Conservation (phyloP, 306 rosid genomes). For the Rosa chinensis region DNA sequence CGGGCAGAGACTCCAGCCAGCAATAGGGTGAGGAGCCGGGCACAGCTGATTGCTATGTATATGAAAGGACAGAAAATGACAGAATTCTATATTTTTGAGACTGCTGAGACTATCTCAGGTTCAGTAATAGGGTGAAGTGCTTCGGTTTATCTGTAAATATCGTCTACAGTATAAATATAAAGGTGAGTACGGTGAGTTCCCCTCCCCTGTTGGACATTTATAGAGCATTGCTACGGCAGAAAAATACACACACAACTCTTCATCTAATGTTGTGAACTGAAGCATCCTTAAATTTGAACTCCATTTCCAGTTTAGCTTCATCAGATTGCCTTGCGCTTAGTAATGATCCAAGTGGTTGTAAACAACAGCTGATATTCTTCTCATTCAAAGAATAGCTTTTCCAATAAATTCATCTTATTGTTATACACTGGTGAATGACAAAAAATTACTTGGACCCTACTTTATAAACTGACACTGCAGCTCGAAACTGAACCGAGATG, state of each 20-base stretch:
- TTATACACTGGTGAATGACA: too few species aligned
- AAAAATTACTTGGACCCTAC: too few species aligned
- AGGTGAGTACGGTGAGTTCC: not conserved
- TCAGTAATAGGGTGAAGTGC: not conserved
- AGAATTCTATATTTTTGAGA: conserved; percentile 11
- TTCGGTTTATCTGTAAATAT: not conserved
- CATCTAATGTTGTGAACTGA: too few species aligned
- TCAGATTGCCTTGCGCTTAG: too few species aligned
- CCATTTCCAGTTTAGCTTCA: not conserved
- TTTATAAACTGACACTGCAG: too few species aligned
- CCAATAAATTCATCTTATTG: too few species aligned
- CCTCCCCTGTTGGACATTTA: not conserved
- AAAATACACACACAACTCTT: too few species aligned
- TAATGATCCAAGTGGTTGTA: too few species aligned
- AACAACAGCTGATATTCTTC: too few species aligned
- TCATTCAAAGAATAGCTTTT: too few species aligned
- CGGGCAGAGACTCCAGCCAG: conserved; percentile 44
- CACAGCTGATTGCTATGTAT: not conserved
- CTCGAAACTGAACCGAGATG: too few species aligned
- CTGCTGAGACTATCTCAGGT: not conserved
- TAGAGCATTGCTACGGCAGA: not conserved
- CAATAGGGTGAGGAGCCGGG: conserved; percentile 22
- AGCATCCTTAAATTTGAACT: too few species aligned
- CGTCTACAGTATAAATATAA: not conserved
- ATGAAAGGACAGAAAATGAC: conserved; percentile 5